Conservation (phyloP, 148 eudicot species). For the Drosera capensis region DNA sequence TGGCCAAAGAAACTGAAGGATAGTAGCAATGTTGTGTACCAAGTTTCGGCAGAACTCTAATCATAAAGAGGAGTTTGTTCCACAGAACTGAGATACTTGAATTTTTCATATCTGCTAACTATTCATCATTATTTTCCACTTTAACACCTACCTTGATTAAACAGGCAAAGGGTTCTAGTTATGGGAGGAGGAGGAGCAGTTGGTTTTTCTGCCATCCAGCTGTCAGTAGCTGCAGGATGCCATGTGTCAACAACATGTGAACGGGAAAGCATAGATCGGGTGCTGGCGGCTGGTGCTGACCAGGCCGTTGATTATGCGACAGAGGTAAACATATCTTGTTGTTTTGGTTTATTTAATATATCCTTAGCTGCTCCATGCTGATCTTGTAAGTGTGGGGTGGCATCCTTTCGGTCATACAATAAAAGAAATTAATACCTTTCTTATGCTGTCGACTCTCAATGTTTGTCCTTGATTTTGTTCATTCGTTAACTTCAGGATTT, state of each 20-base stretch:
- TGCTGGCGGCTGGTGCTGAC: constrained; percentile 80
- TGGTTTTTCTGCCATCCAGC: constrained; percentile 84
- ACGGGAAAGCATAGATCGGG: constrained; percentile 56
- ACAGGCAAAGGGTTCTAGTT: constrained; percentile 71
- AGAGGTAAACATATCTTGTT: constrained; percentile 33
- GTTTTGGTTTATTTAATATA: background rate
- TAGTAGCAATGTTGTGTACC: no score
- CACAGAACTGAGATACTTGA: no score
- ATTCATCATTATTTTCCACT: background rate
- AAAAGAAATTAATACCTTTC: no score
- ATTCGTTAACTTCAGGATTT: constrained; percentile 25
- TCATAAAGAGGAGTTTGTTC: no score
- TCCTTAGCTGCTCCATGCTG: no score
- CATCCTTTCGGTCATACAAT: no score
- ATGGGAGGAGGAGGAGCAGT: constrained; percentile 98
- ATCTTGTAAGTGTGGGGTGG: no score
- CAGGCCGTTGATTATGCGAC: constrained; percentile 64
- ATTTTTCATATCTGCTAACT: background rate
- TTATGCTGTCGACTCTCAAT: no score
- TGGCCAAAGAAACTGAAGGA: no score
- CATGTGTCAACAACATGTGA: constrained; percentile 84
- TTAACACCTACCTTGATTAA: background rate
- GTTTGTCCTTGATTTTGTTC: background rate
- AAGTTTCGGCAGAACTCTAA: no score
- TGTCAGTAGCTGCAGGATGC: constrained; percentile 73